Conservation (phyloP, 352 stramenopile species). For the Pilasporangium apinafurcum region DNA sequence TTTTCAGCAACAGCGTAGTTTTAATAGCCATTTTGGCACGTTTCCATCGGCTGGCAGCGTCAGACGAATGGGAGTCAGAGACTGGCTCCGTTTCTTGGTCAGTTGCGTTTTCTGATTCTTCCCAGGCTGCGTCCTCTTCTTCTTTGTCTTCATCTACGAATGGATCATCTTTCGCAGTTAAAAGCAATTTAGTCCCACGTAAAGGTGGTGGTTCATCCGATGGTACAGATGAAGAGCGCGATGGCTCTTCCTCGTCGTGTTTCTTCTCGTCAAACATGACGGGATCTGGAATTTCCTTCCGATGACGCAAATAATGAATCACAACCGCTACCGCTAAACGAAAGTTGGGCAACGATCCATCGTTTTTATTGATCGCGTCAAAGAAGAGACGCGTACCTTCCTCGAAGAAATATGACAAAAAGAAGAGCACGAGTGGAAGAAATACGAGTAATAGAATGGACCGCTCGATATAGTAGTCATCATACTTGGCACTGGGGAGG, state of each 20-base stretch:
- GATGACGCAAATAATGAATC: constrained; percentile 73
- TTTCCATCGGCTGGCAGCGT: constrained; percentile 40
- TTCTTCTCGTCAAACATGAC: neutral
- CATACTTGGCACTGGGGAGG: constrained; percentile 66
- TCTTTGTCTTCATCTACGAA: constrained; percentile 52
- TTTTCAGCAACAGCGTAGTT: constrained; percentile 51
- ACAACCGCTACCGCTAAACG: constrained; percentile 68
- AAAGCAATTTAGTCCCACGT: constrained; percentile 15
- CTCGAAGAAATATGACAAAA: constrained; percentile 81
- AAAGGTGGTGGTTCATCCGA: neutral
- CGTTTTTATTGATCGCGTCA: constrained; percentile 65
- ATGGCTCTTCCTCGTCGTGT: neutral
- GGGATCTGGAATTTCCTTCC: constrained; percentile 39
- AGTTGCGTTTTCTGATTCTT: constrained; percentile 12
- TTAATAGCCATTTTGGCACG: constrained; percentile 41
- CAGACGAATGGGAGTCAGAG: constrained; percentile 4
- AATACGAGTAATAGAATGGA: constrained; percentile 47
- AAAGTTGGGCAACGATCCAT: constrained; percentile 71
- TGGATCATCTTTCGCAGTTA: constrained; percentile 45
- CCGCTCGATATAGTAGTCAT: constrained; percentile 56
- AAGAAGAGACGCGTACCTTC: constrained; percentile 59
- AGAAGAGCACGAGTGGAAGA: constrained; percentile 60
- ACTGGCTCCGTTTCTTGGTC: constrained; percentile 2
- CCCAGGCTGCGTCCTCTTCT: constrained; percentile 41
- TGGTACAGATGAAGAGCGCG: no score